Base-by-base conservation (phyloP, 805 yeast genomes). In the Starmerella tilneyi region DNA sequence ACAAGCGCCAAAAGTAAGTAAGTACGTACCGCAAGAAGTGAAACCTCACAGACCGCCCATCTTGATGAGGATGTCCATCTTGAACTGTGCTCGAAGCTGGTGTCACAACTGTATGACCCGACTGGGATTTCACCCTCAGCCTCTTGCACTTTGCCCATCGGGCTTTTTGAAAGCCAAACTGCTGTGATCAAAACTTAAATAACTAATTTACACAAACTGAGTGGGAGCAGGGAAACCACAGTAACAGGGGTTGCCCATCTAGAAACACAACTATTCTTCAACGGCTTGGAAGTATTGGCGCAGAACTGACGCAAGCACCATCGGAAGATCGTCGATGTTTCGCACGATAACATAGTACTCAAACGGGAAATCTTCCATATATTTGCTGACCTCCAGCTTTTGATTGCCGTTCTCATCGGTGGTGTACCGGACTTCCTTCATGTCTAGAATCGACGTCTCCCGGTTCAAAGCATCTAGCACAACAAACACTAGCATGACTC, bases 291-390 rank as follows among this genome's bases (percentile, higher is more conserved):
- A 94, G 64, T 84, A 92, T 63, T 92, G 98, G 57, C 97, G 77
- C 48, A 92, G 71, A 51, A 94, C 89, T 53, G 81, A 70, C 1
- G 96, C 77, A 44, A 92, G 70, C 81, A 92, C 86, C 59, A 80
- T 84, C 13, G 99, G 99, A 30, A 92, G 71, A 64, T 89, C 97
- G 39, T 73, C 73, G 54, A 94, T 82, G 59, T 89, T 78, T 55
- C 83, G 79, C 21, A 92, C 96, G 54, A 94, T 89, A 48, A 89
- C 96, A 60, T 89, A 92, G 61, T 82, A 92, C 60, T 92, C 97
- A 64, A 92, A 92, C 56, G 99, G 97, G 79, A 92, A 92, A 23
- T 83, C 74, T 56, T 89, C 96, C 62, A 92, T 72, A 59, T 92
- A 92, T 55, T 79, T 83, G 48, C 77, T 79, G 48, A 92, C 92